Conservation (phyloP, 2,329 filamentous ascomycete genomes). For the Xylogone sp. region DNA sequence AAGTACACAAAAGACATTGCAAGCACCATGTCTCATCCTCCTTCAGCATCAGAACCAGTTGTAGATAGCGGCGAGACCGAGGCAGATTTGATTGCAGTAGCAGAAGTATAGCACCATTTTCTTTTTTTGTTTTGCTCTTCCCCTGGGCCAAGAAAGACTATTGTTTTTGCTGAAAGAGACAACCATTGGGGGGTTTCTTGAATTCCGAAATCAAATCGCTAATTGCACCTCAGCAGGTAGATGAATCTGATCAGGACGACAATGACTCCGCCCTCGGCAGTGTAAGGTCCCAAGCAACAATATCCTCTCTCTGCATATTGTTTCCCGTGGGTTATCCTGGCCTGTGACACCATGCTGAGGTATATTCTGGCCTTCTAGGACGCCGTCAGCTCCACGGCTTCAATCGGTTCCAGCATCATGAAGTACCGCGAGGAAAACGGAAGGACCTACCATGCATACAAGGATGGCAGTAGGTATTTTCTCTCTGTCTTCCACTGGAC, state of each 20-base stretch:
- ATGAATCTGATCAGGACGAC: background rate
- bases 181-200: background rate
- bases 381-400: constrained; percentile 12
- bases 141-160: background rate
- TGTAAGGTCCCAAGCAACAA: background rate
- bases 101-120: background rate
- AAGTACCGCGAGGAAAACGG: constrained; percentile 20
- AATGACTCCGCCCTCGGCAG: constrained; percentile 2
- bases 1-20: background rate
- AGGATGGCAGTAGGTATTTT: constrained; percentile 7
- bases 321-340: too few species aligned
- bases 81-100: background rate
- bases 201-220: background rate
- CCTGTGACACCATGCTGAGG: background rate
- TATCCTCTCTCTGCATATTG: too few species aligned
- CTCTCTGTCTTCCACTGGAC: background rate
- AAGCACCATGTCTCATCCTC: background rate
- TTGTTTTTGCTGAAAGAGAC: background rate
- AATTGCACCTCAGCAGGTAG: background rate
- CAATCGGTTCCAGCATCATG: constrained; percentile 19
- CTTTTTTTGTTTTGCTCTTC: too few species aligned
- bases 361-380: background rate
- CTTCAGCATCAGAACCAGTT: background rate
- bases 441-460: constrained; percentile 19
- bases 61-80: background rate